Evolutionary conservation across 495 filamentous ascomycete species (phyloP).

Genomic region (Lasiosphaeria hispida): DNA sequence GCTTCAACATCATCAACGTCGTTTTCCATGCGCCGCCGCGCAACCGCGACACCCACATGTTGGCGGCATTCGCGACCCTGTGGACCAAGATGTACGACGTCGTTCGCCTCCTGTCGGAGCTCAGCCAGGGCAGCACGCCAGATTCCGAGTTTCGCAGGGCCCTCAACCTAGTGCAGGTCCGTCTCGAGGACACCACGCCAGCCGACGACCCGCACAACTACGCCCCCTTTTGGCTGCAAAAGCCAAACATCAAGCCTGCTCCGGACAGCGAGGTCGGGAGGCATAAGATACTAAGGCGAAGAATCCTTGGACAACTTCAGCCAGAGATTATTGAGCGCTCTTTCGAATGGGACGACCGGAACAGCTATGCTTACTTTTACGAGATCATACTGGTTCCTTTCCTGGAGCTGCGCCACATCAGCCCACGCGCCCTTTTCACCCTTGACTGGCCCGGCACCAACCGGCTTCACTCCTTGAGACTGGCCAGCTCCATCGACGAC

Average conservation of each 20-base stretch:
- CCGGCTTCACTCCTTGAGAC: too few species aligned
- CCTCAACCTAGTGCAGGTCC: not conserved
- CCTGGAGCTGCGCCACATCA: not conserved
- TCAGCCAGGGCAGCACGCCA: not conserved
- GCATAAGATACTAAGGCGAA: too few species aligned
- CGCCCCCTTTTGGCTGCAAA: too few species aligned
- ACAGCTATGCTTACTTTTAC: not conserved
- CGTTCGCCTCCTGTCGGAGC: not conserved
- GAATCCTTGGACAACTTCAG: too few species aligned
- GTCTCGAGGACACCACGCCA: too few species aligned
- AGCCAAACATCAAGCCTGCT: not conserved
- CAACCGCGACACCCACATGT: not conserved
- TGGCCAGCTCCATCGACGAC: too few species aligned
- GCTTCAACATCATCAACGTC: not conserved
- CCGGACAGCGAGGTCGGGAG: too few species aligned
- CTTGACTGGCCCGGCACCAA: not conserved
- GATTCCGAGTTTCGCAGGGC: not conserved
- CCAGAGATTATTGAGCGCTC: too few species aligned
- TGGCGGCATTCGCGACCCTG: not conserved
- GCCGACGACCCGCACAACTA: too few species aligned
- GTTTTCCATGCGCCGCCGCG: not conserved
- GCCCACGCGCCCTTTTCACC: not conserved
- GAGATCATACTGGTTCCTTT: constrained; percentile 1
- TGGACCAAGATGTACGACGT: not conserved
- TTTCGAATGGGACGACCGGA: not conserved